phyloP scores from a whole-genome alignment of 2,329 filamentous ascomycete genomes.

The Metarhizium humberi region DNA sequence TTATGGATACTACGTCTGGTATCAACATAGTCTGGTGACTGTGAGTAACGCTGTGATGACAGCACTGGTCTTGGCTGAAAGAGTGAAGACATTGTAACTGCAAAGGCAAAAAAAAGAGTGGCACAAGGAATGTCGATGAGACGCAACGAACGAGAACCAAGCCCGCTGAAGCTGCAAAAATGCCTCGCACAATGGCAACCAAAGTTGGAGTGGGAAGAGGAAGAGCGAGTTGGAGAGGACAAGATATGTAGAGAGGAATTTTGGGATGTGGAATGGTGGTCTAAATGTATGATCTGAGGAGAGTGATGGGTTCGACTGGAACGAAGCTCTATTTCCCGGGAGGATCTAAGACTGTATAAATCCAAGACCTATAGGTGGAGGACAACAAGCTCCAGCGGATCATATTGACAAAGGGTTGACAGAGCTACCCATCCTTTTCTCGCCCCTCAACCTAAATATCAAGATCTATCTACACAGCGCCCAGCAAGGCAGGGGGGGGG shows the following conservation, averaged over 20 bases:
- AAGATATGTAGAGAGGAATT: constrained; percentile 36
- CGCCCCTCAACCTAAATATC: constrained; percentile 21
- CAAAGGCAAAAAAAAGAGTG: constrained; percentile 9
- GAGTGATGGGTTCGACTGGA: constrained; percentile 27
- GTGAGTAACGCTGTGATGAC: constrained; percentile 41
- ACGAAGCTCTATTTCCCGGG: constrained; percentile 21
- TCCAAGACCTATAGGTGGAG: constrained; percentile 26
- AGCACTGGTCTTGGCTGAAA: constrained; percentile 37
- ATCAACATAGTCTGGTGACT: constrained; percentile 37
- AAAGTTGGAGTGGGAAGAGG: constrained; percentile 16
- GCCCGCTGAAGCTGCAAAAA: constrained; percentile 15
- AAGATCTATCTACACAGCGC: constrained; percentile 24
- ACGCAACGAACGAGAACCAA: constrained; percentile 18
- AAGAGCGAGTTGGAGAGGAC: constrained; percentile 25
- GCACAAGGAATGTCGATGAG: constrained; percentile 23
- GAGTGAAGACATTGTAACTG: constrained; percentile 26
- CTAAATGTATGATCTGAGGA: constrained; percentile 29
- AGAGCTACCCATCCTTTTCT: constrained; percentile 12
- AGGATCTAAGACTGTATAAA: constrained; percentile 27
- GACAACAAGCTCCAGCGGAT: constrained; percentile 19
- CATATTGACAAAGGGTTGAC: constrained; percentile 24
- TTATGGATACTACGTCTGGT: constrained; percentile 28
- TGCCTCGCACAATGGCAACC: constrained; percentile 18
- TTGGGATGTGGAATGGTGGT: constrained; percentile 32
- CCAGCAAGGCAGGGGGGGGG: constrained; percentile 7